Percentiles rank a stretch among this genome's conserved stretches.
Conservation (phyloP, 352 stramenopile species). For the Phytopythium aichiense region DNA sequence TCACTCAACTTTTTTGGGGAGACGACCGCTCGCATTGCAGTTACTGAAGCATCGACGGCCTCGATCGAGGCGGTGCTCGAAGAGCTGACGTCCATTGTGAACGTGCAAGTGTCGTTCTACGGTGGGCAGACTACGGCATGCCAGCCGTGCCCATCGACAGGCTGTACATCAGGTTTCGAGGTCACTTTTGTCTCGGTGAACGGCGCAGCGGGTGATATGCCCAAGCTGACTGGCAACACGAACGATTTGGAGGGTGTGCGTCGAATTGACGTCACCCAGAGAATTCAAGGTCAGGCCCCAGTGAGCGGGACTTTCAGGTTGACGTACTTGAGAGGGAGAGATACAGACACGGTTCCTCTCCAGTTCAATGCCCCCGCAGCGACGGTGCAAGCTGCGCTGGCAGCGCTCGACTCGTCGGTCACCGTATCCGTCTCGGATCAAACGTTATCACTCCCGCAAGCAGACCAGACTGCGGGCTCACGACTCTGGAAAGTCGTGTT, state of each 20-base stretch:
- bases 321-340: conserved; percentile 75
- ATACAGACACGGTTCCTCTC: conserved; percentile 70
- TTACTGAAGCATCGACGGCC: conserved; percentile 60
- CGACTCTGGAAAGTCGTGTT: conserved; percentile 92
- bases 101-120: conserved; percentile 79
- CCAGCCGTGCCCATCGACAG: conserved; percentile 46
- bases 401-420: conserved; percentile 79
- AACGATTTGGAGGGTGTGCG: conserved; percentile 88
- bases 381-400: conserved; percentile 66
- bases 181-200: conserved; percentile 88
- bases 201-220: conserved; percentile 83
- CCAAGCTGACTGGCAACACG: conserved; percentile 78
- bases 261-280: conserved; percentile 79
- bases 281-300: conserved; percentile 76
- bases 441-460: conserved; percentile 29
- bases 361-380: conserved; percentile 40
- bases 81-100: conserved; percentile 84
- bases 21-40: conserved; percentile 85
- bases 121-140: conserved; percentile 58
- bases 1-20: conserved; percentile 79
- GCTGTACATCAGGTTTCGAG: conserved; percentile 70
- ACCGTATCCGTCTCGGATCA: conserved; percentile 68
- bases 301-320: conserved; percentile 91
- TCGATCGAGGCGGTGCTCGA: conserved; percentile 87
- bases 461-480: conserved; percentile 31